Evolutionary conservation across 2,329 filamentous ascomycete species (phyloP), one percentile per base, ranked within the genome.

Genomic region (Elsinoe necatrix): DNA sequence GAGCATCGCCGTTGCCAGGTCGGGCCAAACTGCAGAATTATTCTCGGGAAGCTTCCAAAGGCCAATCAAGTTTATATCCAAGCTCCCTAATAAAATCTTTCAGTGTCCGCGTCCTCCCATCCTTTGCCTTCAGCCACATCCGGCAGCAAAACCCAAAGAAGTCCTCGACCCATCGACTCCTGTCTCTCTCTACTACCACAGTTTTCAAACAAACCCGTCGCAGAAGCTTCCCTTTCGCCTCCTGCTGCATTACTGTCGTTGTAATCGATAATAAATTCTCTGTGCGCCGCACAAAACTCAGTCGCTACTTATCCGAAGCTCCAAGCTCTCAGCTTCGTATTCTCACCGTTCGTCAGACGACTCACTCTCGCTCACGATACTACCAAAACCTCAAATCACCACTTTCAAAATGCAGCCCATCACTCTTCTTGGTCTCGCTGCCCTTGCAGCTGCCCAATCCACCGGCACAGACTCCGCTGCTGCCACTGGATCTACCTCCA

Each of bases 401-500:
- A 37, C 48, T 7, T 16, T 52, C 29, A 52, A 39, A 37, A 52
- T 52, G 48, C 48, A 52, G 31, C 8, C n/a, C 31, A 20, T 55
- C 37, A 21, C 50, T 27, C n/a, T 55, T 18, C 52, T 55, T n/a
- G 52, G 29, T 31, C 37, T 55, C 21, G 52, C 52, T 16, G 39
- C 52, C 20, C 52, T 55, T 16, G 52, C 52, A n/a, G 37, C 52
- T 14, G 39, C 52, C 6, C 52, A 55, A 34, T 27, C 37, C 8
- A 42, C 52, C 9, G 21, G 14, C 52, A 42, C 35, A 35, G 23
- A 52, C 57, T 29, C 27, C 9, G 4, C 27, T 18, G 55, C 59
- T 27, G 54, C 56, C 52, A 58, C 43, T 37, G 59, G 57, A 39
- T 48, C 58, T 34, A 61, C 60, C 29, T 47, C 59, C 51, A 57